phyloP scores from a whole-genome alignment of 2,329 filamentous ascomycete species.

The Aureobasidium namibiae region DNA sequence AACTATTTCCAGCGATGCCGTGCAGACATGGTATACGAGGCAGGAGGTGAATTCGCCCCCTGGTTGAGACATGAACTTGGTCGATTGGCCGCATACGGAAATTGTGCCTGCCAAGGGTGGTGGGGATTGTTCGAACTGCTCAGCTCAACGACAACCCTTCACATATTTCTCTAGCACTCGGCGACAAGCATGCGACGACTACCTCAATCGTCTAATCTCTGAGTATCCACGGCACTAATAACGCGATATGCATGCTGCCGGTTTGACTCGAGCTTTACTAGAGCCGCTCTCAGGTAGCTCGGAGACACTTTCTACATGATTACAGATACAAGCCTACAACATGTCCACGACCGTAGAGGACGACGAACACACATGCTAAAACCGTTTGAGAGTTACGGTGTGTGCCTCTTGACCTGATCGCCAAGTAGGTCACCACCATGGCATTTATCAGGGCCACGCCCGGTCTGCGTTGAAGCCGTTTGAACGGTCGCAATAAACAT shows the following conservation, averaged over 20 bases:
- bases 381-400: constrained; percentile 2
- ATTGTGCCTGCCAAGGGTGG: constrained; percentile 9
- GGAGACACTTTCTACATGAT: neutral
- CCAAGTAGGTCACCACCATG: neutral
- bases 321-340: neutral
- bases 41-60: constrained; percentile 6
- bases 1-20: too few relatives aligned
- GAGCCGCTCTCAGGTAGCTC: neutral
- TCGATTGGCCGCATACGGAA: neutral
- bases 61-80: constrained; percentile 4
- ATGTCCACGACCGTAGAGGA: neutral
- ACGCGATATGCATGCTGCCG: neutral
- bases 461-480: constrained; percentile 9
- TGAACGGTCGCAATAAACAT: constrained; percentile 7
- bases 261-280: neutral
- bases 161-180: neutral
- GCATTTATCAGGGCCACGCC: constrained; percentile 7
- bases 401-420: neutral
- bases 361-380: neutral
- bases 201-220: too few relatives aligned
- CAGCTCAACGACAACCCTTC: constrained; percentile 7
- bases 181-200: neutral
- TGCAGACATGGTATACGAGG: constrained; percentile 7
- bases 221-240: too few relatives aligned
- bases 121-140: neutral